phyloP scores from a whole-genome alignment of 2,329 filamentous ascomycete species.

The Fusarium oxysporum region DNA sequence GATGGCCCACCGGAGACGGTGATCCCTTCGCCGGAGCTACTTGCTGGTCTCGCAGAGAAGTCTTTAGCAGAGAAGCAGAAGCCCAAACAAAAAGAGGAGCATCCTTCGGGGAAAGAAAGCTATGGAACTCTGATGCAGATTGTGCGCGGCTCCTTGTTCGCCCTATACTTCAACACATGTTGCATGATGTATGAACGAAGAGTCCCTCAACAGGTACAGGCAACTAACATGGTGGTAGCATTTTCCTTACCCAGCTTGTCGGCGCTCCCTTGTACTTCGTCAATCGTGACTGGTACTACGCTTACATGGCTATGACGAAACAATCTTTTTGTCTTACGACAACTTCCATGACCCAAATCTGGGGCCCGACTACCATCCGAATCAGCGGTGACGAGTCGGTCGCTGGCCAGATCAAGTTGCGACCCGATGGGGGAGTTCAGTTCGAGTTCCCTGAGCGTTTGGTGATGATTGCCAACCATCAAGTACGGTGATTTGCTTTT shows the following conservation, averaged over 20 bases:
- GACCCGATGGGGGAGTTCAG: conserved; percentile 77
- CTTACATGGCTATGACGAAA: conserved; percentile 89
- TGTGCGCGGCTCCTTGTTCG: conserved; percentile 64
- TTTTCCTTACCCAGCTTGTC: conserved; percentile 78
- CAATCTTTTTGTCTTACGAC: conserved; percentile 82
- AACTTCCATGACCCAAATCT: conserved; percentile 85
- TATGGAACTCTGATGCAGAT: conserved; percentile 63
- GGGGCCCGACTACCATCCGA: conserved; percentile 84
- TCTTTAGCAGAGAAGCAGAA: conserved; percentile 13
- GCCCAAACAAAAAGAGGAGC: conserved; percentile 42
- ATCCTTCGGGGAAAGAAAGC: conserved; percentile 67
- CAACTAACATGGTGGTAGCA: conserved; percentile 55
- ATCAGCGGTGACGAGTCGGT: conserved; percentile 88
- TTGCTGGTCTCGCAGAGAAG: conserved; percentile 40
- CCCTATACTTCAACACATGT: conserved; percentile 63
- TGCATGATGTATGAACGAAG: conserved; percentile 64
- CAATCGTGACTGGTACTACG: conserved; percentile 82
- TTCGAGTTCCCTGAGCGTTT: conserved; percentile 85
- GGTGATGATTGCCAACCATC: conserved; percentile 88
- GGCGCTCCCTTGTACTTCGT: conserved; percentile 81
- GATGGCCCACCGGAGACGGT: conserved; percentile 39
- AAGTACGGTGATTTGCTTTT: conserved; percentile 60
- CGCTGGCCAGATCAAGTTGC: conserved; percentile 77
- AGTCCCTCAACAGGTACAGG: not conserved
- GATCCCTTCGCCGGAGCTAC: conserved; percentile 48